Evolutionary conservation across 1,139 yeast species (phyloP), one percentile per base, ranked within the genome.

Genomic region (Lodderomyces pseudojiufengensis): DNA sequence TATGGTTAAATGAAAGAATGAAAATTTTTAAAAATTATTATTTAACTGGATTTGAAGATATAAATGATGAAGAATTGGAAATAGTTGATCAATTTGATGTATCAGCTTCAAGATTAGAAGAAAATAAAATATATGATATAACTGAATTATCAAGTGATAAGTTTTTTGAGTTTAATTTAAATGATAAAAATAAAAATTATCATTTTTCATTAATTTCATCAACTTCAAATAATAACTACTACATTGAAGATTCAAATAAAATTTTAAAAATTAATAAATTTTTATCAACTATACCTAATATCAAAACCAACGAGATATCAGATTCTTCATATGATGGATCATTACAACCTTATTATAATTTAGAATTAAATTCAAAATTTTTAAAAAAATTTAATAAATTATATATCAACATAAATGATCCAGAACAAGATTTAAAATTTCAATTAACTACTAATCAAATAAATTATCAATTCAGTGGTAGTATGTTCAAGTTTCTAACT

Each of bases 251-350:
- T 9, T 31, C 24, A 16, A 30, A 35, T 21, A 24, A 20, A 16
- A 15, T 21, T 9, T 20, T 29, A n/a, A 13, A 11, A 25, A 3
- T 10, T 25, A 9, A 9, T 5, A n/a, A 25, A n/a, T 25, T 7
- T n/a, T 5, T 12, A 2, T 52, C 58, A 24, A 43, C 51, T 24
- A 59, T 78, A 7, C 87, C 88, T 1, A 58, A 70, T 26, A 69
- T 84, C 0, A 39, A 50, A 23, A 50, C 61, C 0, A 35, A 37
- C 1, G 51, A 63, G 4, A 48, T 77, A 1, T 54, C 62, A 5
- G 78, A 74, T 28, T 78, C 86, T 0, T 74, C 83, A 0, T 47
- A 63, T 30, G 81, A 73, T 9, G 83, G 75, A 3, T 60, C 61
- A 0, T 35, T 48, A 4, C 29, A 49, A 5, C 82, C 86, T 3